phyloP scores from a whole-genome alignment of 2,329 filamentous ascomycete genomes.

The Aspergillus sp. region DNA sequence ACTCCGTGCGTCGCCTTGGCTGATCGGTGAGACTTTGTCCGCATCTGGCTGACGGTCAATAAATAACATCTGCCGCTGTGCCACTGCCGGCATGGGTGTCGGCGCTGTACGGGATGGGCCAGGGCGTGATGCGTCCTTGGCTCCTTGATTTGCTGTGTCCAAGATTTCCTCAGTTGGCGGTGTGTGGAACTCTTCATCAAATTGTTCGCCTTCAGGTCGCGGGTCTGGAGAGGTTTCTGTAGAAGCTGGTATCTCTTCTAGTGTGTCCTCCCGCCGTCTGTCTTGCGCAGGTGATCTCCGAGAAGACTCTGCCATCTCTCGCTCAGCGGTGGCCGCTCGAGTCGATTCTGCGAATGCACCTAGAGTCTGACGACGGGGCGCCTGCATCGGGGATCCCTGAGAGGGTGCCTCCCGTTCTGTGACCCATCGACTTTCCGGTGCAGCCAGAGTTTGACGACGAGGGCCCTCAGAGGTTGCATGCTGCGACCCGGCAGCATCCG shows the following conservation, averaged over 20 bases:
- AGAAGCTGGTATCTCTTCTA: constrained; percentile 6
- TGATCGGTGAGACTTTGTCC: constrained; percentile 26
- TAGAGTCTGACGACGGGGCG: constrained; percentile 3
- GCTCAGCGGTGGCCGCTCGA: too few relatives aligned
- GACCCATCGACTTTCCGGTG: too few relatives aligned
- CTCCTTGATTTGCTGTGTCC: constrained; percentile 1
- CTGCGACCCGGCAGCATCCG: too few relatives aligned
- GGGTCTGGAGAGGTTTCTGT: constrained; percentile 6
- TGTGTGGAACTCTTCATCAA: constrained; percentile 1
- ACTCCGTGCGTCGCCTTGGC: constrained; percentile 11
- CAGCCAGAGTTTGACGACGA: not conserved
- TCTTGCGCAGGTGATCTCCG: too few relatives aligned
- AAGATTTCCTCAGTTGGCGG: constrained; percentile 4
- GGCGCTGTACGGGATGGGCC: not conserved
- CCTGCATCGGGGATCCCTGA: too few relatives aligned
- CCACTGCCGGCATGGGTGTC: too few relatives aligned
- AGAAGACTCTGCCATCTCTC: too few relatives aligned
- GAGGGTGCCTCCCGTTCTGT: too few relatives aligned
- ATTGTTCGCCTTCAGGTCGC: too few relatives aligned
- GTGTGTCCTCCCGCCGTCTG: too few relatives aligned
- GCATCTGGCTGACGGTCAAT: constrained; percentile 29
- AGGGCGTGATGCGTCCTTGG: not conserved
- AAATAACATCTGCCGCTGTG: too few relatives aligned
- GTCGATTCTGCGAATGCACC: constrained; percentile 1
- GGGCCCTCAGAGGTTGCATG: too few relatives aligned